Percentiles rank a stretch among this genome's conserved stretches.
Evolutionary conservation across 2,329 filamentous ascomycete genomes (phyloP).

Genomic region (Trichoderma sp.): DNA sequence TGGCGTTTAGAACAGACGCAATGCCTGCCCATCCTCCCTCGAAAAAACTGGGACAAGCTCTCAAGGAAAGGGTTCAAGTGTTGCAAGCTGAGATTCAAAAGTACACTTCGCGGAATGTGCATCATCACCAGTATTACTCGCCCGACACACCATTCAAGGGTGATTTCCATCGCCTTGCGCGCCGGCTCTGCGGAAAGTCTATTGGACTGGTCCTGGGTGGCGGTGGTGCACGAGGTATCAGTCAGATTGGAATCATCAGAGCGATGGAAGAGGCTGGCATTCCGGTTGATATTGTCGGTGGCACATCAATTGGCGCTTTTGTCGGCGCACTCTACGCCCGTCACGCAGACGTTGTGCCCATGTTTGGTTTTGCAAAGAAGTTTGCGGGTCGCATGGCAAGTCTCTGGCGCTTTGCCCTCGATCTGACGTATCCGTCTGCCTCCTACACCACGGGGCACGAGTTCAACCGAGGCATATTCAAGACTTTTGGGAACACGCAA

Average conservation of each 20-base stretch:
- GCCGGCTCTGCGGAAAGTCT: constrained; percentile 87
- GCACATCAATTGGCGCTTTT: constrained; percentile 94
- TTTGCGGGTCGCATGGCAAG: constrained; percentile 98
- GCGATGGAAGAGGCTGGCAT: constrained; percentile 95
- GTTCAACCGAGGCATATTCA: constrained; percentile 98
- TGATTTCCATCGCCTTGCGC: constrained; percentile 90
- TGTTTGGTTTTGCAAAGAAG: constrained; percentile 95
- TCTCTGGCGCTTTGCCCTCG: constrained; percentile 96
- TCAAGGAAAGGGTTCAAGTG: constrained; percentile 92
- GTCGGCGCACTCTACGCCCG: constrained; percentile 93
- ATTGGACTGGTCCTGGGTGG: constrained; percentile 92
- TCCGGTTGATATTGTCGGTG: constrained; percentile 91
- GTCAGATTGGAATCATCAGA: constrained; percentile 90
- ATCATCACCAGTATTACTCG: constrained; percentile 84
- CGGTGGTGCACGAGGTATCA: constrained; percentile 86
- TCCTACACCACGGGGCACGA: constrained; percentile 98
- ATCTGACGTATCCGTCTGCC: constrained; percentile 91
- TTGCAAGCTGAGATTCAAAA: constrained; percentile 97
- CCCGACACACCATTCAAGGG: constrained; percentile 92
- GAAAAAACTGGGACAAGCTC: constrained; percentile 75
- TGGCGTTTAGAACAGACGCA: constrained; percentile 76
- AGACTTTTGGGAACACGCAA: constrained; percentile 92
- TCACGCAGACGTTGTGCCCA: constrained; percentile 93
- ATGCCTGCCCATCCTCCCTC: constrained; percentile 73
- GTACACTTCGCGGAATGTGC: constrained; percentile 90